phyloP scores from a whole-genome alignment of 805 yeast genomes.

The Yarrowia sp. region DNA sequence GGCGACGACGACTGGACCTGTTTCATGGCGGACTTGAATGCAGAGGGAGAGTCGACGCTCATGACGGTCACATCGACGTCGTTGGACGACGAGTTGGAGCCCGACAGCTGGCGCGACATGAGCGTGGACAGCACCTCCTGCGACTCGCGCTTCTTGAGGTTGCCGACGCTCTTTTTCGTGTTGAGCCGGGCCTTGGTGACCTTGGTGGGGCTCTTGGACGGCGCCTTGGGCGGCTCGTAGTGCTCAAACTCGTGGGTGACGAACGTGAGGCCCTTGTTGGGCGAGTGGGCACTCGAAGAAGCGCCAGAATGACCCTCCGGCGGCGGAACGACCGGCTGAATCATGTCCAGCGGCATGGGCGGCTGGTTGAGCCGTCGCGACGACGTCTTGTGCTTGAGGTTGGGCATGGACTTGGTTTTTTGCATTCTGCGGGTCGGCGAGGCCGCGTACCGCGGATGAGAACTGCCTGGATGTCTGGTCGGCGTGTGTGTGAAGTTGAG shows the following conservation, averaged over 20 bases:
- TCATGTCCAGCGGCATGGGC: background rate
- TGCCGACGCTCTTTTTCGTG: conserved; percentile 4
- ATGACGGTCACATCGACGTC: conserved; percentile 18
- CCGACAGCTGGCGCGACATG: conserved; percentile 14
- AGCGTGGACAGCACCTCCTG: conserved; percentile 17
- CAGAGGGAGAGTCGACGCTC: conserved; percentile 27
- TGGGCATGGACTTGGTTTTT: conserved; percentile 21
- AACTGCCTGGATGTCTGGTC: background rate
- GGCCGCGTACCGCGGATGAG: background rate
- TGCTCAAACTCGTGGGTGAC: conserved; percentile 23
- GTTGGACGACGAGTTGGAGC: background rate
- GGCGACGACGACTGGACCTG: conserved; percentile 26
- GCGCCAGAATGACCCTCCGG: background rate
- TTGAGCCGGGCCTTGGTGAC: conserved; percentile 8
- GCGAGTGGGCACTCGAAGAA: background rate
- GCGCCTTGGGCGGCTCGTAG: conserved; percentile 10
- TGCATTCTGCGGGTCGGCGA: background rate
- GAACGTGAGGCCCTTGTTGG: conserved; percentile 1
- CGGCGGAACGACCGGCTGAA: conserved; percentile 1
- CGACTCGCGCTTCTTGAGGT: conserved; percentile 11
- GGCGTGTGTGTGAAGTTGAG: background rate
- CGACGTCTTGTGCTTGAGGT: conserved; percentile 5
- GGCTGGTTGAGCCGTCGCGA: background rate
- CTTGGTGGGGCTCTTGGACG: conserved; percentile 19
- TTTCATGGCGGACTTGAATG: conserved; percentile 24